Base-by-base conservation (phyloP, 2,329 filamentous ascomycete genomes). In the Sarocladium strictum region DNA sequence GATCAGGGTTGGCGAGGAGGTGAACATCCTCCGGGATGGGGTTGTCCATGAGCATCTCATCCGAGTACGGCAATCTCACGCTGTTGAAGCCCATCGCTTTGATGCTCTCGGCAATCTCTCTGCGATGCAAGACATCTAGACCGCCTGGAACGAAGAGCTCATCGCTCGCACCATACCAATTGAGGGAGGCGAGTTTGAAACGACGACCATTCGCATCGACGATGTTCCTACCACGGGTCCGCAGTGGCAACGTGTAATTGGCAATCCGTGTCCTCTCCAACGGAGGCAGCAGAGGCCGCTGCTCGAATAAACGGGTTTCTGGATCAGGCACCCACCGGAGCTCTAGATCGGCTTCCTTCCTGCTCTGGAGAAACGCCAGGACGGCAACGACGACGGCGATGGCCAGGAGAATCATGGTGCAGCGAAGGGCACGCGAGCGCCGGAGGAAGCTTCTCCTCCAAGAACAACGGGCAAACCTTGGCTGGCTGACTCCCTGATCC, bases 111-210 rank as follows among this genome's bases (percentile, higher is more conserved):
- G 84, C 82, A 58, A 88, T 86, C 19, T 75, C 73, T 55, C 71
- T 72, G 35, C 85, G 81, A 67, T 87, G 83, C 62, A 78, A 76
- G 21, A 84, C 69, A 58, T 87, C 83, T 37, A 88, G 72, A 0
- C 84, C 85, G 33, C 83, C 81, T 0, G 81, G 76, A 11, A 87
- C 76, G 61, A 84, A 86, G 54, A 81, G 73, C 69, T 85, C 78
- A 62, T 88, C 85, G 63, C 82, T 86, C 2, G 79, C 84, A 32
- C 85, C 85, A 64, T 88, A 88, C 85, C 85, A 88, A 69, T 88
- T 88, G 63, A 87, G 73, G 19, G 80, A 84, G 17, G 80, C 70
- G 7, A 89, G 73, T 69, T 84, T 85, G 67, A 84, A 81, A 27
- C 82, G 76, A 27, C 75, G 72, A 37, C 77, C 80, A 1, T 70